Conservation (phyloP, 2,329 filamentous ascomycete genomes). For the Fusarium veterinarium region DNA sequence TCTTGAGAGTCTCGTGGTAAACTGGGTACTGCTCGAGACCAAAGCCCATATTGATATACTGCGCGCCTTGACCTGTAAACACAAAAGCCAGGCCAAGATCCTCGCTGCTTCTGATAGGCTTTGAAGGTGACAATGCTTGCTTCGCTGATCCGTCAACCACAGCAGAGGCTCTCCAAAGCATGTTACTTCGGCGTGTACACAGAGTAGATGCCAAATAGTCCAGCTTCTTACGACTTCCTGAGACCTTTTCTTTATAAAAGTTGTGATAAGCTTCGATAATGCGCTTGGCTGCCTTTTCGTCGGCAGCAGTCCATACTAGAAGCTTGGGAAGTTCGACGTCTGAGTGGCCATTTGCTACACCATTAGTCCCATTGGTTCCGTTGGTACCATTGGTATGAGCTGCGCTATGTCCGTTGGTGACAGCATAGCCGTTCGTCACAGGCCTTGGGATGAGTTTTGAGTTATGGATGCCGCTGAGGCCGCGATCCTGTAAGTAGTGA, state of each 20-base stretch:
- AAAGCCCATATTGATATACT: constrained; percentile 48
- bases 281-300: constrained; percentile 45
- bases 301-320: constrained; percentile 53
- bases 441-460: neutral
- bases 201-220: constrained; percentile 47
- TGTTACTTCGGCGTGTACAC: constrained; percentile 42
- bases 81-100: constrained; percentile 30
- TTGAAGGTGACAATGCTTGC: neutral
- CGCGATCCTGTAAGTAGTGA: constrained; percentile 3
- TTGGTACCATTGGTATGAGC: neutral
- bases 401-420: neutral
- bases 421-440: neutral
- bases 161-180: constrained; percentile 21
- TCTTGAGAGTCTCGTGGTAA: constrained; percentile 15
- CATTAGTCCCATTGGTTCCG: constrained; percentile 5
- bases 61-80: constrained; percentile 52
- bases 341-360: neutral
- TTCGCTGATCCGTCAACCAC: neutral
- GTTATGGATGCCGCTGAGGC: neutral
- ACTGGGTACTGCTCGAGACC: constrained; percentile 33
- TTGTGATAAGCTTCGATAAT: neutral
- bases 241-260: neutral
- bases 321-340: constrained; percentile 34
- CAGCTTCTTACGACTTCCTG: neutral
- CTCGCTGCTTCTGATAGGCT: neutral